Percentiles rank a stretch among this genome's conserved stretches.
phyloP scores from a whole-genome alignment of 1,139 yeast genomes.

The Eremothecium coryli region DNA sequence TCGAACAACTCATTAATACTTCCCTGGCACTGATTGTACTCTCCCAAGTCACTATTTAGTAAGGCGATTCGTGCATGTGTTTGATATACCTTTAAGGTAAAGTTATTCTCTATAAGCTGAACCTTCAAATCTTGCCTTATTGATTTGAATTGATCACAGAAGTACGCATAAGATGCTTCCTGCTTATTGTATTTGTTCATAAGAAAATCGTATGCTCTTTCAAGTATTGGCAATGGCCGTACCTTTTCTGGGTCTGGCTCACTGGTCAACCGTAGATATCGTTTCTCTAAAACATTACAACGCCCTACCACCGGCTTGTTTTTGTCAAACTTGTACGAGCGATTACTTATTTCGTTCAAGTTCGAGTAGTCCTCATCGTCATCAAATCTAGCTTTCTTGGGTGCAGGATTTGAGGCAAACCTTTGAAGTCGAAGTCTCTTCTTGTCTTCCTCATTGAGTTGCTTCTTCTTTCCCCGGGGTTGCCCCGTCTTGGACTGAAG shows the following conservation, averaged over 20 bases:
- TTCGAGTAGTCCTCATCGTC: conserved; percentile 27
- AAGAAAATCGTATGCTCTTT: conserved; percentile 48
- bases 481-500: neutral
- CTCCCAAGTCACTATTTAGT: conserved; percentile 78
- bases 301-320: conserved; percentile 50
- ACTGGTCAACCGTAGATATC: conserved; percentile 75
- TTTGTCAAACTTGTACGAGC: conserved; percentile 27
- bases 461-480: neutral
- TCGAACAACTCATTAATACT: conserved; percentile 59
- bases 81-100: conserved; percentile 74
- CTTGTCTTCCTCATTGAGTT: conserved; percentile 14
- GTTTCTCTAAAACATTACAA: conserved; percentile 58
- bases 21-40: conserved; percentile 90
- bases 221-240: conserved; percentile 58
- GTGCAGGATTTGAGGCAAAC: conserved; percentile 12
- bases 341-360: conserved; percentile 28
- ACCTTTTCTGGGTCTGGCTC: conserved; percentile 83
- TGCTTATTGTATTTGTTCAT: conserved; percentile 46
- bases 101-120: conserved; percentile 73
- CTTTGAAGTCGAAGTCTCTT: conserved; percentile 27
- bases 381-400: conserved; percentile 10
- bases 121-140: conserved; percentile 89
- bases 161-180: conserved; percentile 54
- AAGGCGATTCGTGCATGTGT: conserved; percentile 82
- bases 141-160: conserved; percentile 85